Evolutionary conservation across 2,329 filamentous ascomycete genomes (phyloP).

Genomic region (Claviceps sp.): DNA sequence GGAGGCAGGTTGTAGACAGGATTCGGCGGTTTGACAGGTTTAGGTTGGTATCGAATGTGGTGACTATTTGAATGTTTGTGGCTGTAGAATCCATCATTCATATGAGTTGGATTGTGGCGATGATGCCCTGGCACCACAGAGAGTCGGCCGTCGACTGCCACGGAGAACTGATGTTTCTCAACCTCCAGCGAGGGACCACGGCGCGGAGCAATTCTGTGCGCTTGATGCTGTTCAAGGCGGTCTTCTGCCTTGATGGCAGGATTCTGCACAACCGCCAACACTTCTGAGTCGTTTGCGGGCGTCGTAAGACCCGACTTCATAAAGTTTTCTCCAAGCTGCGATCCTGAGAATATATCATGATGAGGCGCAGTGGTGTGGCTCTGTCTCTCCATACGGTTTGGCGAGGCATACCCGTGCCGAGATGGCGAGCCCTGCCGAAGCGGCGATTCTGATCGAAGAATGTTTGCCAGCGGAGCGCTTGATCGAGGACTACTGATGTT

Average conservation of each 20-base stretch:
- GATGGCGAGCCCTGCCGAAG: constrained; percentile 4
- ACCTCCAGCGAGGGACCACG: background rate
- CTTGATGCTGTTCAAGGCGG: background rate
- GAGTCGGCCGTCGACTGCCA: constrained; percentile 10
- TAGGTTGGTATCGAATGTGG: constrained; percentile 8
- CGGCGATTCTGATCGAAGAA: constrained; percentile 13
- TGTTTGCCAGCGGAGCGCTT: constrained; percentile 7
- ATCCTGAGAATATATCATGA: constrained; percentile 22
- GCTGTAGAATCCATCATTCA: constrained; percentile 22
- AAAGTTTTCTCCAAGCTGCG: constrained; percentile 25
- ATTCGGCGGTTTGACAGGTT: constrained; percentile 9
- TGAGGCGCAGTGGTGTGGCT: constrained; percentile 2
- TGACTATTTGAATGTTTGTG: constrained; percentile 10
- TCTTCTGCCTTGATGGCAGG: constrained; percentile 5
- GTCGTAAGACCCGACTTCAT: constrained; percentile 26
- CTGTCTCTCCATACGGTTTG: constrained; percentile 5
- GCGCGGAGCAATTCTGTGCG: background rate
- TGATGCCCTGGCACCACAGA: constrained; percentile 17
- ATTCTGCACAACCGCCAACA: constrained; percentile 5
- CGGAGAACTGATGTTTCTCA: constrained; percentile 3
- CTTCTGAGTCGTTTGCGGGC: constrained; percentile 18
- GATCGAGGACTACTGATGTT: constrained; percentile 1
- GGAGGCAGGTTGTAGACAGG: constrained; percentile 10
- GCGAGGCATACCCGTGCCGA: constrained; percentile 4
- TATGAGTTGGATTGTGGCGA: constrained; percentile 13